Percentiles rank a stretch among this genome's conserved stretches.
Conservation (phyloP, 2,329 filamentous ascomycete species). For the Fusarium drepaniforme region DNA sequence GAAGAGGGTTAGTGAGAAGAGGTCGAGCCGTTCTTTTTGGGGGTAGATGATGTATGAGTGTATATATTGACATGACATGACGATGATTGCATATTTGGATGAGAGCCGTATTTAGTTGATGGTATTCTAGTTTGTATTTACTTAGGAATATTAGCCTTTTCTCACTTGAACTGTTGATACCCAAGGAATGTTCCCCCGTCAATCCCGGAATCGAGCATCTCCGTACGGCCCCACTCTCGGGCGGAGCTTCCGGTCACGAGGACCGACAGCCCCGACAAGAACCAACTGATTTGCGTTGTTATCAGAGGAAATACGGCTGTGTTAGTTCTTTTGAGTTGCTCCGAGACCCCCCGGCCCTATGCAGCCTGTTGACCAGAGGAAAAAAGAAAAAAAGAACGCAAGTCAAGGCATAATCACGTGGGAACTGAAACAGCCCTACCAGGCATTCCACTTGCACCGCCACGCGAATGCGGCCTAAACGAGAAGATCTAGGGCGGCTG, state of each 20-base stretch:
- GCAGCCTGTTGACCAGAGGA: no score
- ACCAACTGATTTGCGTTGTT: neutral
- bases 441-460: conserved; percentile 14
- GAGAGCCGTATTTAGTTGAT: neutral
- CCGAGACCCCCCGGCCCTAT: no score
- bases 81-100: conserved; percentile 3
- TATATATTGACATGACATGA: neutral
- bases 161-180: neutral
- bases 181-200: neutral
- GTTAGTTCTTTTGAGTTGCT: no score
- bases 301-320: neutral
- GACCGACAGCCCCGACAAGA: neutral
- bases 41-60: conserved; percentile 5
- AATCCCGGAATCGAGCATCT: neutral
- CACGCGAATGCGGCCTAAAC: conserved; percentile 8
- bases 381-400: neutral
- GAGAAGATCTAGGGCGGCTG: neutral
- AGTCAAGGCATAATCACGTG: conserved; percentile 11
- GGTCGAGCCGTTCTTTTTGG: conserved; percentile 27
- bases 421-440: conserved; percentile 8
- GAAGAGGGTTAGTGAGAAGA: conserved; percentile 31
- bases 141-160: neutral
- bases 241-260: neutral
- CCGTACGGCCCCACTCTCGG: conserved; percentile 9
- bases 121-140: neutral